Conservation (phyloP, 106 monocot genomes). For the Allium cepa region DNA sequence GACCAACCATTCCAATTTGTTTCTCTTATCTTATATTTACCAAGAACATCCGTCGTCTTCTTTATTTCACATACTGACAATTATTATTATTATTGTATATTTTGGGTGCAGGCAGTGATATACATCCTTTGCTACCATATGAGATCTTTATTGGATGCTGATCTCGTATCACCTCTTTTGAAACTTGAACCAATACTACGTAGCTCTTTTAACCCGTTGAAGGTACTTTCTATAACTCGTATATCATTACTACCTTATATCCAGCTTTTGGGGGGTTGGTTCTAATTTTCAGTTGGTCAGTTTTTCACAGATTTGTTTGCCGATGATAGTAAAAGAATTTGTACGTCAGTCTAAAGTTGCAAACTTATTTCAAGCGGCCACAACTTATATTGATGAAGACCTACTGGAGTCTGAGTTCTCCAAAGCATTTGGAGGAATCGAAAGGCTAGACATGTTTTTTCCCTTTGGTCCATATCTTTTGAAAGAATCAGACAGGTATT, state of each 20-base stretch:
- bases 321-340: slow-evolving; percentile 86
- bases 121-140: slow-evolving; percentile 90
- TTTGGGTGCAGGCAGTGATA: slow-evolving; percentile 65
- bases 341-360: slow-evolving; percentile 58
- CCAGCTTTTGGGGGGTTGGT: too few species aligned
- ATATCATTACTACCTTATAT: too few species aligned
- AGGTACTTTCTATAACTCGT: slow-evolving; percentile 27
- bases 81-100: too few species aligned
- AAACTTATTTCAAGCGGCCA: slow-evolving; percentile 36
- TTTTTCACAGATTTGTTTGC: slow-evolving; percentile 68
- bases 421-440: slow-evolving; percentile 43
- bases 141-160: slow-evolving; percentile 67
- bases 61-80: too few species aligned
- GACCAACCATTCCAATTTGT: too few species aligned
- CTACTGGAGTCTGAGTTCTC: slow-evolving; percentile 52
- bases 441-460: slow-evolving; percentile 80
- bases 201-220: slow-evolving; percentile 61
- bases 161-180: slow-evolving; percentile 33
- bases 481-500: slow-evolving; percentile 85
- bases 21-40: too few species aligned
- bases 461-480: slow-evolving; percentile 91
- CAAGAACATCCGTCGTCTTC: too few species aligned
- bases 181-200: slow-evolving; percentile 38
- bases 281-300: too few species aligned
- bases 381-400: slow-evolving; percentile 19